Percentiles rank a stretch among this genome's conserved stretches.
These are phyloP conservation scores for Penicillium manginii DNA, from an alignment of 495 filamentous ascomycete species.

Conservation along the genomic window DNA sequence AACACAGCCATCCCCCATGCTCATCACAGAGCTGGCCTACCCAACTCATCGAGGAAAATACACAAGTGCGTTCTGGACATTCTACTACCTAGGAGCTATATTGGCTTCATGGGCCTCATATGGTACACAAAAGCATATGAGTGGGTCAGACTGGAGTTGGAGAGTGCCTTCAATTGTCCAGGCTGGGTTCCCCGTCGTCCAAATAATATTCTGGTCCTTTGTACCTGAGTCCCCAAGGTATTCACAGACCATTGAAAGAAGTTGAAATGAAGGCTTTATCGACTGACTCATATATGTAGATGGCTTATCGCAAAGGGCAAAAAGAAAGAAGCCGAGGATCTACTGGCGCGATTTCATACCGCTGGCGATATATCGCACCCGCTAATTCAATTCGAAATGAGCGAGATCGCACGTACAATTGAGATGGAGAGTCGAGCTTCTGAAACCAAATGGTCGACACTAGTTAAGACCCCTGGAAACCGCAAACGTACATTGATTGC, in stretches of 20 bases:
- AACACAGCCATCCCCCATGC: constrained; percentile 56
- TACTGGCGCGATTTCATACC: constrained; percentile 39
- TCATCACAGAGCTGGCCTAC: constrained; percentile 65
- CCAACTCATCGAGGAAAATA: constrained; percentile 64
- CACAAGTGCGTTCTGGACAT: constrained; percentile 60
- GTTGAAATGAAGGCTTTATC: neutral
- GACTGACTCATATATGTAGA: constrained; percentile 8
- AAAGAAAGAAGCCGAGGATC: constrained; percentile 36
- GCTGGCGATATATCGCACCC: constrained; percentile 23
- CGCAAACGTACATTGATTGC: constrained; percentile 61
- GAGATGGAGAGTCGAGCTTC: constrained; percentile 34
- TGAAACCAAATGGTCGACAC: constrained; percentile 47
- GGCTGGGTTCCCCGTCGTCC: constrained; percentile 42
- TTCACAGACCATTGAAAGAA: neutral
- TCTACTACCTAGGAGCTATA: constrained; percentile 61
- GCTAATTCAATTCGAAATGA: constrained; percentile 32
- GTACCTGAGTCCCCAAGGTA: constrained; percentile 51
- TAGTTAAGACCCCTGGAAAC: constrained; percentile 69
- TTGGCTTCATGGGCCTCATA: constrained; percentile 36
- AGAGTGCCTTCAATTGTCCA: constrained; percentile 49
- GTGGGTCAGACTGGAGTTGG: constrained; percentile 47
- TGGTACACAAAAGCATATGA: constrained; percentile 32
- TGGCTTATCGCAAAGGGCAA: constrained; percentile 47
- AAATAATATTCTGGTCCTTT: constrained; percentile 45
- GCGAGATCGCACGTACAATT: constrained; percentile 31